Evolutionary conservation across 2,329 filamentous ascomycete genomes (phyloP).

Genomic region (Ceratocystis cacaofunesta): DNA sequence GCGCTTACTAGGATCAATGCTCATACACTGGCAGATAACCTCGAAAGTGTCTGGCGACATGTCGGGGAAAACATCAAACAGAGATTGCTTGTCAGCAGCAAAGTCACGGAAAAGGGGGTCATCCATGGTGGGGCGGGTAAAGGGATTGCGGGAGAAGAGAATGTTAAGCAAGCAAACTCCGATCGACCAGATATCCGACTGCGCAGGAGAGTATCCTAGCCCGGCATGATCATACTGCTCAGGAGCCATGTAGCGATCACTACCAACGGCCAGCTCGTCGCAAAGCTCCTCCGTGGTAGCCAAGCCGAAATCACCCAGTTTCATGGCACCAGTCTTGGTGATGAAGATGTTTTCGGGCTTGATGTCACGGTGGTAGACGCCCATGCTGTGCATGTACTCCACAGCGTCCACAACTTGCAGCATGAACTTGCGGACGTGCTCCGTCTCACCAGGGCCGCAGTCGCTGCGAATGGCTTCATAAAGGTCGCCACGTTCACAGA

Average conservation of each 20-base stretch:
- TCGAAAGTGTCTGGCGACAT: slow-evolving; percentile 98
- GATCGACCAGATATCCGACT: slow-evolving; percentile 94
- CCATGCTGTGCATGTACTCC: slow-evolving; percentile 77
- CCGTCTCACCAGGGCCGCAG: slow-evolving; percentile 79
- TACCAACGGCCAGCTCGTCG: slow-evolving; percentile 83
- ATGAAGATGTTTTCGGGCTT: slow-evolving; percentile 99
- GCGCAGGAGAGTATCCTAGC: slow-evolving; percentile 77
- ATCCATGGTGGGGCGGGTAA: slow-evolving; percentile 76
- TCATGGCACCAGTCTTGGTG: slow-evolving; percentile 72
- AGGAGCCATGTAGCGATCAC: slow-evolving; percentile 97
- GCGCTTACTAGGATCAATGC: slow-evolving; percentile 77
- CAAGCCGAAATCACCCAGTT: slow-evolving; percentile 91
- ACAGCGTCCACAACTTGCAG: slow-evolving; percentile 81
- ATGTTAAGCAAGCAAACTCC: slow-evolving; percentile 95
- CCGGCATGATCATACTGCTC: slow-evolving; percentile 89
- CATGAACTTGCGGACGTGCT: slow-evolving; percentile 97
- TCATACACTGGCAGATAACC: slow-evolving; percentile 79
- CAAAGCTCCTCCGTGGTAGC: slow-evolving; percentile 84
- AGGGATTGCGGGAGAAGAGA: slow-evolving; percentile 91
- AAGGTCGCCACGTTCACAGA: slow-evolving; percentile 84
- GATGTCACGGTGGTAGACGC: slow-evolving; percentile 93
- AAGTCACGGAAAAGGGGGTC: slow-evolving; percentile 91
- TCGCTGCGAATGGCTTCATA: slow-evolving; percentile 92
- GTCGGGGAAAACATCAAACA: slow-evolving; percentile 95
- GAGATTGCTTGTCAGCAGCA: slow-evolving; percentile 77